Evolutionary conservation across 768 basidiomycete genomes (phyloP).

Genomic region (Erythrobasidium yunnanense): DNA sequence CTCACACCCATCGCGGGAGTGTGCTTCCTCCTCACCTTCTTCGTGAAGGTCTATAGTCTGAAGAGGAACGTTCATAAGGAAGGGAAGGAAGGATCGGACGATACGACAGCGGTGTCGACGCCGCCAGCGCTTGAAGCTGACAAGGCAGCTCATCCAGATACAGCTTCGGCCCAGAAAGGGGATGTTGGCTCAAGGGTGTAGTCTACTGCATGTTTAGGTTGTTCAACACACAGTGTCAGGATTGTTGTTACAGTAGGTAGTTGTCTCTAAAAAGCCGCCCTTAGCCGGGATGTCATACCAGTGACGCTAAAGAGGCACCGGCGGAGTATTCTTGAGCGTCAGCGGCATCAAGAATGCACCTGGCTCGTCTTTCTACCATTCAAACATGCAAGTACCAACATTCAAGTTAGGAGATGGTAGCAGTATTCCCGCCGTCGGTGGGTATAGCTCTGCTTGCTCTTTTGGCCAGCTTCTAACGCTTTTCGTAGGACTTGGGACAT

Average conservation of each 20-base stretch:
- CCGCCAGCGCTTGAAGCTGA: not conserved
- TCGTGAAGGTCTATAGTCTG: slow-evolving; percentile 20
- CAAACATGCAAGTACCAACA: not conserved
- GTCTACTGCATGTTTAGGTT: no score
- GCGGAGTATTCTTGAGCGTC: no score
- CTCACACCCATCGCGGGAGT: slow-evolving; percentile 30
- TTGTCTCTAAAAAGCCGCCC: no score
- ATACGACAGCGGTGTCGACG: not conserved
- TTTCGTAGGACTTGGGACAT: slow-evolving; percentile 31
- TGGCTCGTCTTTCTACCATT: not conserved
- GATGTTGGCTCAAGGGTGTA: no score
- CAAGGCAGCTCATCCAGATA: no score
- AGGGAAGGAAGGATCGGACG: not conserved
- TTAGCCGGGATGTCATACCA: no score
- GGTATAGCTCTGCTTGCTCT: no score
- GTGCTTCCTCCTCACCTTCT: slow-evolving; percentile 3
- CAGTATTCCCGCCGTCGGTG: not conserved
- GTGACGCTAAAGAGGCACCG: no score
- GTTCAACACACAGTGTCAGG: no score
- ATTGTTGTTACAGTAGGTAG: no score
- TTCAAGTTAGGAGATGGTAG: not conserved
- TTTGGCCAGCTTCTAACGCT: no score
- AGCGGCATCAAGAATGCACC: not conserved
- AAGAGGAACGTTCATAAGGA: not conserved
- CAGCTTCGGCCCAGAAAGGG: no score